A percentile compares a stretch with the other conserved stretches of the same genome.
These are phyloP conservation scores for Coemansia sp. DNA, from an alignment of 192 early-diverging fungal genomes.

Conservation along the genomic window DNA sequence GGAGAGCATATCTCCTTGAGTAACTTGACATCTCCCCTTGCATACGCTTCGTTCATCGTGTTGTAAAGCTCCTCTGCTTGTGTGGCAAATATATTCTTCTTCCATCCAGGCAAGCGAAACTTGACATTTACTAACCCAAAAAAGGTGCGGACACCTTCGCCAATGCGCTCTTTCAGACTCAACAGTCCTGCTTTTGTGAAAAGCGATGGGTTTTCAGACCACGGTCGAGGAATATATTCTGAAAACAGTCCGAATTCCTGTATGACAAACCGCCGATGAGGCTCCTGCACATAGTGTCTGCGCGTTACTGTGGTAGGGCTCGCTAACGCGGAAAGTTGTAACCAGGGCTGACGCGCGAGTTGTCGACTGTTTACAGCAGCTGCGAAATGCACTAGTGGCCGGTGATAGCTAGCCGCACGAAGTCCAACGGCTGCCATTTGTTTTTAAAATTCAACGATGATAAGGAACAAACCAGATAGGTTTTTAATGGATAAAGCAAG, in stretches of 20 bases:
- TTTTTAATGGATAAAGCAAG: too few relatives aligned
- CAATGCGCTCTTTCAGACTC: neutral
- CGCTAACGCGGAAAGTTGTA: neutral
- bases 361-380: conserved; percentile 2
- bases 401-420: conserved; percentile 9
- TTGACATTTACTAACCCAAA: conserved; percentile 24
- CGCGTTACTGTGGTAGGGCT: neutral
- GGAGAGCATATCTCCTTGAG: conserved; percentile 62
- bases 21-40: conserved; percentile 58
- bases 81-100: conserved; percentile 57
- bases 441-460: neutral
- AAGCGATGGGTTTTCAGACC: conserved; percentile 14
- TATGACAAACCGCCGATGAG: conserved; percentile 28
- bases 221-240: conserved; percentile 14
- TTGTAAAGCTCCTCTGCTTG: conserved; percentile 63
- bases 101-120: conserved; percentile 46
- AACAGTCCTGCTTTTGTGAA: conserved; percentile 13
- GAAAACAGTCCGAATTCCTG: conserved; percentile 39
- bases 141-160: conserved; percentile 7
- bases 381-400: conserved; percentile 14
- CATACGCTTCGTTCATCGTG: conserved; percentile 69
- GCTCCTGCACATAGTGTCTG: conserved; percentile 23
- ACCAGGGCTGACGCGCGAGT: neutral
- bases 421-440: conserved; percentile 28
- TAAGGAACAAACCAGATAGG: too few relatives aligned